Conservation (phyloP, 73 alveolate genomes). For the Tetrahymena thermophila region DNA sequence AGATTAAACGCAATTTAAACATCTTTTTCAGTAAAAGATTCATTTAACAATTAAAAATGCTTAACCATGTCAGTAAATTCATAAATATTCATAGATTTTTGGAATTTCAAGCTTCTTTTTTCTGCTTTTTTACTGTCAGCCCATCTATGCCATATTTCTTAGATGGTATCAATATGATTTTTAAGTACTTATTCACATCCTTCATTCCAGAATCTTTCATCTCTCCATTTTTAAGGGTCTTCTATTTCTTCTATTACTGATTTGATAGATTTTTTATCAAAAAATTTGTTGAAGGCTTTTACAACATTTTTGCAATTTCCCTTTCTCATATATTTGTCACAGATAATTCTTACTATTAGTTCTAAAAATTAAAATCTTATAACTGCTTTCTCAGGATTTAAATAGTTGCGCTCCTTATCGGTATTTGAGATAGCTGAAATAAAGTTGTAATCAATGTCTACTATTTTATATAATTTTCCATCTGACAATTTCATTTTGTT, state of each 20-base stretch:
- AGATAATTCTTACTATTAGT: conserved; percentile 47
- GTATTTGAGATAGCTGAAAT: conserved; percentile 31
- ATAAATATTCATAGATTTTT: conserved; percentile 61
- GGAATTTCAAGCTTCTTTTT: neutral
- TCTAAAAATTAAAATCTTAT: conserved; percentile 59
- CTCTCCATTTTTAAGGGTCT: neutral
- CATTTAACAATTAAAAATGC: conserved; percentile 46
- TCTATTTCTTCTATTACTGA: neutral
- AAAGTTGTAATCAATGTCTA: neutral
- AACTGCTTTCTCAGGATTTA: conserved; percentile 51
- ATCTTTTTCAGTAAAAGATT: conserved; percentile 58
- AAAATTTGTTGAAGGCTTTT: neutral
- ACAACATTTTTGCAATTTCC: neutral
- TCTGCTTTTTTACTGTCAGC: conserved; percentile 58
- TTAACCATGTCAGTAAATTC: conserved; percentile 48
- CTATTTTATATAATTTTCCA: neutral
- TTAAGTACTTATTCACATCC: conserved; percentile 60
- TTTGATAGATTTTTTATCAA: neutral
- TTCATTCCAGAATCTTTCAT: conserved; percentile 68
- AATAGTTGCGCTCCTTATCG: conserved; percentile 6
- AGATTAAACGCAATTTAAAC: conserved; percentile 47
- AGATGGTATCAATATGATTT: conserved; percentile 58
- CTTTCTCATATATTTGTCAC: conserved; percentile 46
- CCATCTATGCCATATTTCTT: conserved; percentile 63
- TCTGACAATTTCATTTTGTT: neutral